These are phyloP conservation scores for Trichosporon sp. DNA, from an alignment of 1,284 basidiomycete genomes.

Conservation along the genomic window DNA sequence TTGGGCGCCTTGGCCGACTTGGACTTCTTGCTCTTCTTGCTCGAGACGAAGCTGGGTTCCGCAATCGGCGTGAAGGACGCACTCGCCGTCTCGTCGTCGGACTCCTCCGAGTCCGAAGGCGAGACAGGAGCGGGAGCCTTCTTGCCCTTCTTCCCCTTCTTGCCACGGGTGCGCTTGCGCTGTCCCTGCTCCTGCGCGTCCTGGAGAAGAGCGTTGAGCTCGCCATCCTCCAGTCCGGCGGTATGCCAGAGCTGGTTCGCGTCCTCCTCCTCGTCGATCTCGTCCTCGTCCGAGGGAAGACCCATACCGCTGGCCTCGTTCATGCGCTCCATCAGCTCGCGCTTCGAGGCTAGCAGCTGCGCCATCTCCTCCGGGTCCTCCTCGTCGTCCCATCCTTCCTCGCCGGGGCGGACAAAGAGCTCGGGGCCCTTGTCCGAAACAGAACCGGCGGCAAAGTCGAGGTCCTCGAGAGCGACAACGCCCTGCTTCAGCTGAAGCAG, in stretches of 20 bases:
- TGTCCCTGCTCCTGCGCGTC: constrained; percentile 43
- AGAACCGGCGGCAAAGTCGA: constrained; percentile 65
- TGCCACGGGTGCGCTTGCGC: constrained; percentile 53
- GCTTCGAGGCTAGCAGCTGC: constrained; percentile 38
- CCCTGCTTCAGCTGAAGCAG: constrained; percentile 84
- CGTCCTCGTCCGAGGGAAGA: constrained; percentile 31
- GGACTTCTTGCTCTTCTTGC: constrained; percentile 39
- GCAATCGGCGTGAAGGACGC: constrained; percentile 49
- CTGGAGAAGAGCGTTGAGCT: constrained; percentile 46
- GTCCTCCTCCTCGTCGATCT: constrained; percentile 35
- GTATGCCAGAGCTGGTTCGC: constrained; percentile 45
- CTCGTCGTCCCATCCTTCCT: constrained; percentile 42
- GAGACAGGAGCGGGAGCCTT: constrained; percentile 32
- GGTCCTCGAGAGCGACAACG: constrained; percentile 76
- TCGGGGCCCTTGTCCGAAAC: constrained; percentile 60
- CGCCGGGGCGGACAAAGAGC: constrained; percentile 31
- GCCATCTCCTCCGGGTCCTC: constrained; percentile 48
- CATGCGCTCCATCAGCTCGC: constrained; percentile 35
- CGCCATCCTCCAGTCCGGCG: constrained; percentile 50
- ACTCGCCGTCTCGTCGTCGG: neutral
- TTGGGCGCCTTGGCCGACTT: constrained; percentile 37
- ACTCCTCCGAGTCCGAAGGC: constrained; percentile 24
- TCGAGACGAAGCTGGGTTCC: constrained; percentile 42
- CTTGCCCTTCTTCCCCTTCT: constrained; percentile 57
- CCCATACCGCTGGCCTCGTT: constrained; percentile 31